A percentile compares a stretch with the other conserved stretches of the same genome.
Evolutionary conservation across 805 yeast genomes (phyloP).

Genomic region (Yamadazyma olivae): DNA sequence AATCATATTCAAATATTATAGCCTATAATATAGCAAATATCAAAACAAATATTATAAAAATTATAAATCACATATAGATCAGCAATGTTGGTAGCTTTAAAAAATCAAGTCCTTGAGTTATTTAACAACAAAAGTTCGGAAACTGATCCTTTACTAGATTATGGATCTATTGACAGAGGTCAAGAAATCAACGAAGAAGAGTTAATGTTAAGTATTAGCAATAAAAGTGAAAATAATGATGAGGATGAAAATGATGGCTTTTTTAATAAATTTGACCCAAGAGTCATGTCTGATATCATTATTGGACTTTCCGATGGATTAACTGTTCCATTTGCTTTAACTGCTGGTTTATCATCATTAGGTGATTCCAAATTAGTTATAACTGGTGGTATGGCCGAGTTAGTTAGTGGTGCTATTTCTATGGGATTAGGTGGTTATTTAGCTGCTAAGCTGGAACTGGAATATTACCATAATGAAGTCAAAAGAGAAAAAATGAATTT

Average conservation of each 20-base stretch:
- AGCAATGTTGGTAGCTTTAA: conserved; percentile 34
- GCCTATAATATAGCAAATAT: too few relatives aligned
- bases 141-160: conserved; percentile 30
- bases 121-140: conserved; percentile 27
- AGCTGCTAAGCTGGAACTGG: conserved; percentile 88
- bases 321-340: conserved; percentile 97
- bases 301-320: conserved; percentile 94
- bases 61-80: neutral
- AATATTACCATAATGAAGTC: conserved; percentile 70
- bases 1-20: too few relatives aligned
- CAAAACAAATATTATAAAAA: neutral
- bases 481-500: conserved; percentile 66
- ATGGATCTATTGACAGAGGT: conserved; percentile 39
- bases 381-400: conserved; percentile 97
- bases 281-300: conserved; percentile 90
- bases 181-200: conserved; percentile 36
- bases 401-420: conserved; percentile 93
- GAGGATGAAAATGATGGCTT: conserved; percentile 29
- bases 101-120: conserved; percentile 30
- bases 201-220: conserved; percentile 19
- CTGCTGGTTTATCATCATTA: conserved; percentile 90
- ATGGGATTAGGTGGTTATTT: conserved; percentile 98
- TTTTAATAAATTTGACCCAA: conserved; percentile 69
- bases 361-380: conserved; percentile 90
- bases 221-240: conserved; percentile 18